These are phyloP conservation scores for Thelonectria blattea DNA, from an alignment of 2,329 filamentous ascomycete genomes.

Conservation along the genomic window DNA sequence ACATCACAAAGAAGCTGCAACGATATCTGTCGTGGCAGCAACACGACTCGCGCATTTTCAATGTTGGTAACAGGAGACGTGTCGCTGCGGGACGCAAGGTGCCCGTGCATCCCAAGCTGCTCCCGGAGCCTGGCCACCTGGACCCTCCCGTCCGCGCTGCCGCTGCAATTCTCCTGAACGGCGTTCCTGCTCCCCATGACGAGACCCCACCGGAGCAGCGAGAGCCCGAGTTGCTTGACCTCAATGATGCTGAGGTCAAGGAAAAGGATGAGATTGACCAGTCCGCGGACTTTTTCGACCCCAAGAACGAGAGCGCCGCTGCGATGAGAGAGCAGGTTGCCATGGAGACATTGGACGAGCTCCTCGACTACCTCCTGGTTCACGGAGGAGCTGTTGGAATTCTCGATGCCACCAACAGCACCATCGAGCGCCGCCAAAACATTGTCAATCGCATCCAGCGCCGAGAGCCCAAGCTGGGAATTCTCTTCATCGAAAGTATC, in stretches of 20 bases:
- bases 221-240: constrained; percentile 48
- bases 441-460: constrained; percentile 84
- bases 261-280: constrained; percentile 71
- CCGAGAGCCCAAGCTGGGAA: constrained; percentile 84
- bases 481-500: constrained; percentile 94
- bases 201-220: constrained; percentile 38
- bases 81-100: constrained; percentile 69
- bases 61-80: constrained; percentile 90
- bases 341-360: constrained; percentile 88
- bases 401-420: constrained; percentile 97
- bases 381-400: constrained; percentile 90
- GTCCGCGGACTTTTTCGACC: constrained; percentile 92
- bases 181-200: constrained; percentile 46
- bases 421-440: constrained; percentile 79
- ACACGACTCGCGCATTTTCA: constrained; percentile 95
- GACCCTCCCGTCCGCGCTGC: constrained; percentile 59
- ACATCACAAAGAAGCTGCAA: constrained; percentile 97
- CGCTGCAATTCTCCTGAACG: constrained; percentile 65
- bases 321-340: constrained; percentile 90
- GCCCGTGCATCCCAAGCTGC: constrained; percentile 42
- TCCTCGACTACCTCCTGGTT: constrained; percentile 85
- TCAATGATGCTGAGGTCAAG: constrained; percentile 38
- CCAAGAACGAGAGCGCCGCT: constrained; percentile 80
- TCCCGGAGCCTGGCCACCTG: constrained; percentile 44
- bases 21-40: constrained; percentile 97